Conservation (phyloP, 805 yeast genomes). For the Zygoascus flipseniorum region DNA sequence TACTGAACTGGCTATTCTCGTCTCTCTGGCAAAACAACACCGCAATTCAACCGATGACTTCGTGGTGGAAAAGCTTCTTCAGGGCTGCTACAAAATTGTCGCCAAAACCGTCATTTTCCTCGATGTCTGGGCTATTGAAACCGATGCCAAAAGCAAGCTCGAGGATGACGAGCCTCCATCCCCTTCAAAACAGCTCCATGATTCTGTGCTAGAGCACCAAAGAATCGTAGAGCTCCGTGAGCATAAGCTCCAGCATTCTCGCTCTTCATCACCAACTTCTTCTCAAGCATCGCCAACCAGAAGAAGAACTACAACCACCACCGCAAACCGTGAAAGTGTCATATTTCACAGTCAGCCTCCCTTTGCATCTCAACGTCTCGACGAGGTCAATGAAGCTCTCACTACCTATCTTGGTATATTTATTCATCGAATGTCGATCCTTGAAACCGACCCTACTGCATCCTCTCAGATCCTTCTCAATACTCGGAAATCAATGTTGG, state of each 20-base stretch:
- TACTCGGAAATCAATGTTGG: slow-evolving; percentile 32
- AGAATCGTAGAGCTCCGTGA: not conserved
- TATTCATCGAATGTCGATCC: slow-evolving; percentile 20
- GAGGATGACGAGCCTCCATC: slow-evolving; percentile 2
- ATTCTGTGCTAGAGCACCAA: not conserved
- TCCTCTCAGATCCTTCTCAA: slow-evolving; percentile 26
- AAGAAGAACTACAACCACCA: not conserved
- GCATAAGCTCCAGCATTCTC: not conserved
- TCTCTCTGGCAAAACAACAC: slow-evolving; percentile 29
- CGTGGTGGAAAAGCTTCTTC: slow-evolving; percentile 26
- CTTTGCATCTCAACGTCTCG: slow-evolving; percentile 25
- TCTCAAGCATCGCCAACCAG: not conserved
- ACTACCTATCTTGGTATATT: slow-evolving; percentile 28
- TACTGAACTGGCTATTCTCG: slow-evolving; percentile 32
- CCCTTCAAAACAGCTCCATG: not conserved
- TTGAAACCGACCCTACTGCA: slow-evolving; percentile 25
- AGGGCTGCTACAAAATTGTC: slow-evolving; percentile 26
- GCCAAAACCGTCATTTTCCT: slow-evolving; percentile 27
- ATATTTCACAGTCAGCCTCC: slow-evolving; percentile 22
- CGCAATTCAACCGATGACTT: slow-evolving; percentile 23
- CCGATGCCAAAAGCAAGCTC: slow-evolving; percentile 7
- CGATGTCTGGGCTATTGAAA: slow-evolving; percentile 23
- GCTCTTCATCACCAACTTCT: not conserved
- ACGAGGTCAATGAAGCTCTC: slow-evolving; percentile 29
- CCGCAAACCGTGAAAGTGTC: slow-evolving; percentile 17